Conservation (phyloP, 2,329 filamentous ascomycete species). For the Aureobasidium subglaciale region DNA sequence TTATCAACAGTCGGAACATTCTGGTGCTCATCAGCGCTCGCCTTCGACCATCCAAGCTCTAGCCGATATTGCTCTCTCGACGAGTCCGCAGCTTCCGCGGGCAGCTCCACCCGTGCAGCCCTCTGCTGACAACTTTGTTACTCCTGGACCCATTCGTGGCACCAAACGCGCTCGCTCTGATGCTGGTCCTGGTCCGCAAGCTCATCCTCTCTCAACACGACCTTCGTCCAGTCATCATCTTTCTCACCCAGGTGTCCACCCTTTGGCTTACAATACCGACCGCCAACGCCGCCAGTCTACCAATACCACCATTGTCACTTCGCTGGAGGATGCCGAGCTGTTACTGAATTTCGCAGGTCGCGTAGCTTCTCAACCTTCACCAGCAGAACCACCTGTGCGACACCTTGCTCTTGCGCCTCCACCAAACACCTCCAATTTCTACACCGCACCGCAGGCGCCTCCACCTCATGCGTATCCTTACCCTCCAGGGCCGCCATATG, state of each 20-base stretch:
- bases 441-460: neutral
- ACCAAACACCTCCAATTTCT: neutral
- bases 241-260: conserved; percentile 22
- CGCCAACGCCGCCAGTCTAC: conserved; percentile 19
- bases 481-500: neutral
- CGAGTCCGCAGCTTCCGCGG: conserved; percentile 25
- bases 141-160: conserved; percentile 21
- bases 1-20: neutral
- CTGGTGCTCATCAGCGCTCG: conserved; percentile 23
- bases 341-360: conserved; percentile 36
- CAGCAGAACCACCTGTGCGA: neutral
- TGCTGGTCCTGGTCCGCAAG: conserved; percentile 41
- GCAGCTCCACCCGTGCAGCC: conserved; percentile 16
- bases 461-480: conserved; percentile 2
- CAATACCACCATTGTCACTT: conserved; percentile 22
- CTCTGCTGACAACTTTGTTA: conserved; percentile 18
- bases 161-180: conserved; percentile 55
- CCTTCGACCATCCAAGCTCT: conserved; percentile 38
- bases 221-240: conserved; percentile 42
- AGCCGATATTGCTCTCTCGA: conserved; percentile 36
- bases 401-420: conserved; percentile 14
- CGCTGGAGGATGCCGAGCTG: conserved; percentile 40
- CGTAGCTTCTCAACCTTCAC: conserved; percentile 12
- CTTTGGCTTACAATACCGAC: conserved; percentile 19
- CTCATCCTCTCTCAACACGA: conserved; percentile 32